Evolutionary conservation across 106 monocot species (phyloP).

Genomic region (Amphibolis antarctica): DNA sequence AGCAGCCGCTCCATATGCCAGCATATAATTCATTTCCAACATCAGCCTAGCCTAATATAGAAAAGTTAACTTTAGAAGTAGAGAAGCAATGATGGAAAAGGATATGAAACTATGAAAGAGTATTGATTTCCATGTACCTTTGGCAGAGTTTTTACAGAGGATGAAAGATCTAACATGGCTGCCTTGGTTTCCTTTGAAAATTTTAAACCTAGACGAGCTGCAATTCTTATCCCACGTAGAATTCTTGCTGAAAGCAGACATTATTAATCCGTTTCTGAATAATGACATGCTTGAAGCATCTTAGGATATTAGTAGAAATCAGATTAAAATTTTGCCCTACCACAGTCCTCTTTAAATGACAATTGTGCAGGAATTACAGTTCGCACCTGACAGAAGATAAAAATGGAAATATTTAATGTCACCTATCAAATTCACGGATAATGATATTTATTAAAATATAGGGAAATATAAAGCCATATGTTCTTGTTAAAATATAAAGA

Average conservation of each 20-base stretch:
- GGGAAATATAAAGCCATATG: background rate
- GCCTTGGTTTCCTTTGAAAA: constrained; percentile 54
- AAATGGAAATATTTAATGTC: background rate
- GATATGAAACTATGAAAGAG: background rate
- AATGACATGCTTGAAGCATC: background rate
- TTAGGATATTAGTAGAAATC: background rate
- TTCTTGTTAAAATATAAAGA: background rate
- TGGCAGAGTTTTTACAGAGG: constrained; percentile 39
- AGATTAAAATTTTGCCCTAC: constrained; percentile 25
- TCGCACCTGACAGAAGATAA: constrained; percentile 33
- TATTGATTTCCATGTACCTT: constrained; percentile 34
- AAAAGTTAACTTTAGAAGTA: constrained; percentile 2
- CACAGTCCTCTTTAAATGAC: constrained; percentile 78
- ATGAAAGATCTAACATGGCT: constrained; percentile 51
- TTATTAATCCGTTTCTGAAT: background rate
- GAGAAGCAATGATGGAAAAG: background rate
- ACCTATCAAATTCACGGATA: background rate
- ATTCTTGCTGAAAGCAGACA: constrained; percentile 56
- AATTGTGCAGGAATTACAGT: constrained; percentile 66
- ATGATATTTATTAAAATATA: background rate
- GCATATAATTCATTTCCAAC: constrained; percentile 90
- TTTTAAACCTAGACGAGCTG: constrained; percentile 64
- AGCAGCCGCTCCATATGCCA: constrained; percentile 94
- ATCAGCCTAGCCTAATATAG: constrained; percentile 61
- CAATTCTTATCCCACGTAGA: constrained; percentile 86